phyloP scores from a whole-genome alignment of 2,329 filamentous ascomycete genomes.

The Fusarium abutilonis region DNA sequence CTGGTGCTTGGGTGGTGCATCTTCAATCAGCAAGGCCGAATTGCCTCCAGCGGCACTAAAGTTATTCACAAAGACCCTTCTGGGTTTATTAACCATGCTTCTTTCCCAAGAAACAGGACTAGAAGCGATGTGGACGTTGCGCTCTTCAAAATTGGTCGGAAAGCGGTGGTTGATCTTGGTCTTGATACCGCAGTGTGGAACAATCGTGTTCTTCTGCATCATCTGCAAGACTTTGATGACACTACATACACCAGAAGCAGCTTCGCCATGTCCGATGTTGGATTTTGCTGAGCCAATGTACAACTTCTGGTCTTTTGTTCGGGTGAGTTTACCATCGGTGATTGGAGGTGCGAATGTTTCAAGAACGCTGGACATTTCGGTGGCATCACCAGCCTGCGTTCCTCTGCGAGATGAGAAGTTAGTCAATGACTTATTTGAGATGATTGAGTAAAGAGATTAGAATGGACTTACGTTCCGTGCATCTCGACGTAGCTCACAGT shows the following conservation, averaged over 20 bases:
- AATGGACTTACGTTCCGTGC: slow-evolving; percentile 67
- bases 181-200: slow-evolving; percentile 65
- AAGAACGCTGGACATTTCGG: slow-evolving; percentile 83
- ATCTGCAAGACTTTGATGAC: slow-evolving; percentile 67
- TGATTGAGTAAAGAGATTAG: neutral
- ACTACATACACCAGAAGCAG: slow-evolving; percentile 63
- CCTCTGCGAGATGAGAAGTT: slow-evolving; percentile 62
- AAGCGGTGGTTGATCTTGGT: slow-evolving; percentile 57
- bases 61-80: slow-evolving; percentile 70
- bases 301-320: slow-evolving; percentile 47
- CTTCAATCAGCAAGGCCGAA: slow-evolving; percentile 71
- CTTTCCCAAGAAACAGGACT: slow-evolving; percentile 60
- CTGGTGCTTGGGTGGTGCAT: slow-evolving; percentile 51
- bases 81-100: slow-evolving; percentile 50
- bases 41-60: slow-evolving; percentile 78
- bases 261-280: slow-evolving; percentile 73
- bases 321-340: neutral
- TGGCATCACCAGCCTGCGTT: slow-evolving; percentile 85
- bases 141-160: slow-evolving; percentile 53
- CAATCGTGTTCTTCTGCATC: slow-evolving; percentile 59
- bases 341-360: slow-evolving; percentile 58
- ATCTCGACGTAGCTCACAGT: slow-evolving; percentile 88
- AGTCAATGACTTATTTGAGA: neutral
- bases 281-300: slow-evolving; percentile 72
- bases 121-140: slow-evolving; percentile 63